A percentile compares a stretch with the other conserved stretches of the same genome.
phyloP scores from a whole-genome alignment of 2,329 filamentous ascomycete species.

The Venturia carpophila region DNA sequence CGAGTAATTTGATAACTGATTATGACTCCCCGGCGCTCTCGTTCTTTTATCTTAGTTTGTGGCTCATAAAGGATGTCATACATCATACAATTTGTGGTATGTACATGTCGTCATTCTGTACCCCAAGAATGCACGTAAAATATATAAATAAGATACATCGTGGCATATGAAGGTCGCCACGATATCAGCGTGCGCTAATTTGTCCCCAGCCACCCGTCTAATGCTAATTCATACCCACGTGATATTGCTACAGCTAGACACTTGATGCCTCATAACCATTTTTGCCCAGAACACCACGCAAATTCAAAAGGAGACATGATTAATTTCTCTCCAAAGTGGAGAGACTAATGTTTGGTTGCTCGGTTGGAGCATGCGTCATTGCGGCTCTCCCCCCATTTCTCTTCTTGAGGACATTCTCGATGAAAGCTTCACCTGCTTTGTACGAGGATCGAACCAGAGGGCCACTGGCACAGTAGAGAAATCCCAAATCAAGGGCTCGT shows the following conservation, averaged over 20 bases:
- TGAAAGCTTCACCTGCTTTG: conserved; percentile 97
- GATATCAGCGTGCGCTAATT: background rate
- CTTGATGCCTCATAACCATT: background rate
- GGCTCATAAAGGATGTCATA: no score
- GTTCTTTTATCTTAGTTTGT: background rate
- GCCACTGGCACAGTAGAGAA: conserved; percentile 91
- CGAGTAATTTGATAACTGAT: background rate
- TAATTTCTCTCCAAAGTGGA: background rate
- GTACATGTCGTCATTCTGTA: background rate
- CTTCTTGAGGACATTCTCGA: conserved; percentile 95
- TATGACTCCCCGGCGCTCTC: background rate
- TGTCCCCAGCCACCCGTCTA: background rate
- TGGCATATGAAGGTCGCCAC: background rate
- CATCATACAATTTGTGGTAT: background rate
- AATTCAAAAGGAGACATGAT: background rate
- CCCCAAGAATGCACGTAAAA: background rate
- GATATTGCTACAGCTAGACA: background rate
- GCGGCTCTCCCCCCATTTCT: conserved; percentile 33
- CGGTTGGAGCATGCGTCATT: background rate
- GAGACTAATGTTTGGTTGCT: background rate
- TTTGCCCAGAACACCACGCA: background rate
- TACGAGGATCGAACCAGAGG: conserved; percentile 91
- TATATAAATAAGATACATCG: background rate
- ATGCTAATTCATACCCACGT: background rate
- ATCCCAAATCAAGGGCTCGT: conserved; percentile 86